Evolutionary conservation across 495 filamentous ascomycete genomes (phyloP).

Genomic region (Aspergillus panamensis): DNA sequence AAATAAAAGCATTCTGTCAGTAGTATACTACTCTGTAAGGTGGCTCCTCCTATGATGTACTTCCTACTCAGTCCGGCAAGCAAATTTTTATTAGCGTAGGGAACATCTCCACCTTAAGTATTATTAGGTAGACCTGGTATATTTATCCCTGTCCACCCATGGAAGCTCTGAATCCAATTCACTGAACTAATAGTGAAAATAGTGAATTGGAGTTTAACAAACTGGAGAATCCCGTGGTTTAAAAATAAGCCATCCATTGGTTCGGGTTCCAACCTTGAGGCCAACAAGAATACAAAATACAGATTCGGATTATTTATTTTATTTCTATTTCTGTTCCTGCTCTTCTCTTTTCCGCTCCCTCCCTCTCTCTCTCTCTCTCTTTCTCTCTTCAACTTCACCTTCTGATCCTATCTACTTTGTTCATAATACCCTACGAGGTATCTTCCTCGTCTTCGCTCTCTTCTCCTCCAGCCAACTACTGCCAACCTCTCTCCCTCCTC

Average conservation of each 20-base stretch:
- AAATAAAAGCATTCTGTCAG: too few species aligned
- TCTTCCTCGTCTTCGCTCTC: background rate
- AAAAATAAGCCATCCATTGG: conserved; percentile 5
- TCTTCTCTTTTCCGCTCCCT: background rate
- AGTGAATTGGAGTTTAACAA: background rate
- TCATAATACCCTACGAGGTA: too few species aligned
- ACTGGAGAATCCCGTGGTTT: conserved; percentile 3
- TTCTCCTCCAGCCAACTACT: background rate
- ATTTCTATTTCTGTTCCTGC: conserved; percentile 1
- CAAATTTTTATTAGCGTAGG: background rate
- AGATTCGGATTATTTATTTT: background rate
- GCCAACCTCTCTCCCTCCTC: background rate
- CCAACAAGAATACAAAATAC: conserved; percentile 12
- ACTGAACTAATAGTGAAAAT: background rate
- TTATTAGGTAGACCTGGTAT: background rate
- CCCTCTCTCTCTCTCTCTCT: conserved; percentile 6
- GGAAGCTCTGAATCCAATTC: background rate
- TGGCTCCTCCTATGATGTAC: too few species aligned
- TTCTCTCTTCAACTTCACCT: conserved; percentile 4
- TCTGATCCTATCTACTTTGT: background rate
- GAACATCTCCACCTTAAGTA: background rate
- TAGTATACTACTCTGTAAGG: too few species aligned
- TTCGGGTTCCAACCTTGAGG: conserved; percentile 11
- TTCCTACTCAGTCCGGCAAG: too few species aligned
- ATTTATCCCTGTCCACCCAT: background rate